Conservation (phyloP, 2,329 filamentous ascomycete species). For the Phaeosphaeria sp. region DNA sequence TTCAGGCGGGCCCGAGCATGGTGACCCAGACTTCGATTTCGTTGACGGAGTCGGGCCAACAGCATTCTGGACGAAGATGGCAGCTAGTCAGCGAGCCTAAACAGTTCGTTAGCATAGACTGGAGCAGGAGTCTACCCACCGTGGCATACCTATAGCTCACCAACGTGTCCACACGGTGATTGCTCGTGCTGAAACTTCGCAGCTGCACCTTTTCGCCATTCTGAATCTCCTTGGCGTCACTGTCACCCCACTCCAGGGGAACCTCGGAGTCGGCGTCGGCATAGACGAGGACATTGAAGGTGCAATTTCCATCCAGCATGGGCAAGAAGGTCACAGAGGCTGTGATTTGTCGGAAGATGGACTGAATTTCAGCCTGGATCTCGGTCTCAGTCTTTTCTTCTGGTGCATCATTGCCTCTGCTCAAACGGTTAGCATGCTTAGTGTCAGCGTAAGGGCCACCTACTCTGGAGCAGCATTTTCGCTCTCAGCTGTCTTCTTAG, state of each 20-base stretch:
- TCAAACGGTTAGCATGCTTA: slow-evolving; percentile 24
- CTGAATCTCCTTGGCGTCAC: slow-evolving; percentile 94
- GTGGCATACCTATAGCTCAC: slow-evolving; percentile 78
- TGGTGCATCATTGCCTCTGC: slow-evolving; percentile 37
- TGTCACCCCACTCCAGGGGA: slow-evolving; percentile 97
- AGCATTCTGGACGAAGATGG: background rate
- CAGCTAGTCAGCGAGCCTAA: slow-evolving; percentile 33
- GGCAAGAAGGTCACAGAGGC: slow-evolving; percentile 96
- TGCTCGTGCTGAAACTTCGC: slow-evolving; percentile 93
- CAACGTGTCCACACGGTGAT: slow-evolving; percentile 90
- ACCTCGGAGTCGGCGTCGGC: slow-evolving; percentile 96
- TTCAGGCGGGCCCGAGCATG: background rate
- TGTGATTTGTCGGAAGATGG: slow-evolving; percentile 97
- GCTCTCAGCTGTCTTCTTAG: slow-evolving; percentile 65
- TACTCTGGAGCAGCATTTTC: slow-evolving; percentile 71
- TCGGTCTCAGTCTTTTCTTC: slow-evolving; percentile 87
- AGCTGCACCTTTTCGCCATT: slow-evolving; percentile 95
- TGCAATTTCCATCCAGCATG: slow-evolving; percentile 92
- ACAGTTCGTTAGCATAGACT: slow-evolving; percentile 9
- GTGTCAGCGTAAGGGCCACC: slow-evolving; percentile 20
- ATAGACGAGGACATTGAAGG: slow-evolving; percentile 98
- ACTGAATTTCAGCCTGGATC: slow-evolving; percentile 94
- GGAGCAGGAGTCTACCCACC: background rate
- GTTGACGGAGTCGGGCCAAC: background rate
- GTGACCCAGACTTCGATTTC: background rate